These are phyloP conservation scores for Durotheca rogersii DNA, from an alignment of 495 filamentous ascomycete species.

Conservation along the genomic window DNA sequence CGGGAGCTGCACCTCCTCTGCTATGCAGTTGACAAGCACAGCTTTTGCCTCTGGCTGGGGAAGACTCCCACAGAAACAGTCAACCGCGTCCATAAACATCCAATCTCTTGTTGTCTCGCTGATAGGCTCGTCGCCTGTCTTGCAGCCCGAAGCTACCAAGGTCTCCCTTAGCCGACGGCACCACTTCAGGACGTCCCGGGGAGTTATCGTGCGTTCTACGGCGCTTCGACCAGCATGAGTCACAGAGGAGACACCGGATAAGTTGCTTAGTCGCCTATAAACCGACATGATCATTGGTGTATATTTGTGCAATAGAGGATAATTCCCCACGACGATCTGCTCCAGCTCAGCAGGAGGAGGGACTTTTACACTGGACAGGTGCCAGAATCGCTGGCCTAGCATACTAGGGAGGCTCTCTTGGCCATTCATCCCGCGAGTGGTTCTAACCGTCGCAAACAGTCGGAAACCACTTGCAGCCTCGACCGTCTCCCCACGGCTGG, in stretches of 20 bases:
- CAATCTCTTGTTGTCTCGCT: slow-evolving; percentile 71
- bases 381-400: slow-evolving; percentile 85
- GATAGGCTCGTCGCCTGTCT: slow-evolving; percentile 72
- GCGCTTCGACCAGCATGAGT: slow-evolving; percentile 56
- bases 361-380: slow-evolving; percentile 65
- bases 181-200: slow-evolving; percentile 88
- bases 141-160: slow-evolving; percentile 58
- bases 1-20: slow-evolving; percentile 81
- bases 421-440: slow-evolving; percentile 67
- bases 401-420: slow-evolving; percentile 59
- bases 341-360: slow-evolving; percentile 69
- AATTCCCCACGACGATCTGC: slow-evolving; percentile 67
- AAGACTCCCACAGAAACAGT: slow-evolving; percentile 81
- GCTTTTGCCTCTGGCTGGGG: slow-evolving; percentile 63
- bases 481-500: slow-evolving; percentile 80
- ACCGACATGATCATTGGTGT: slow-evolving; percentile 71
- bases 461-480: slow-evolving; percentile 80
- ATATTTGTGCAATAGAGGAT: slow-evolving; percentile 68
- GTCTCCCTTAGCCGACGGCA: slow-evolving; percentile 69
- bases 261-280: slow-evolving; percentile 63
- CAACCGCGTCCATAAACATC: slow-evolving; percentile 87
- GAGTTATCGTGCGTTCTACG: slow-evolving; percentile 61
- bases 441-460: slow-evolving; percentile 88
- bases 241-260: slow-evolving; percentile 53
- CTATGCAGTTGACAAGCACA: slow-evolving; percentile 65